Base-by-base conservation (phyloP, 2,329 filamentous ascomycete genomes). In the Ophiostoma novo-ulmi region DNA sequence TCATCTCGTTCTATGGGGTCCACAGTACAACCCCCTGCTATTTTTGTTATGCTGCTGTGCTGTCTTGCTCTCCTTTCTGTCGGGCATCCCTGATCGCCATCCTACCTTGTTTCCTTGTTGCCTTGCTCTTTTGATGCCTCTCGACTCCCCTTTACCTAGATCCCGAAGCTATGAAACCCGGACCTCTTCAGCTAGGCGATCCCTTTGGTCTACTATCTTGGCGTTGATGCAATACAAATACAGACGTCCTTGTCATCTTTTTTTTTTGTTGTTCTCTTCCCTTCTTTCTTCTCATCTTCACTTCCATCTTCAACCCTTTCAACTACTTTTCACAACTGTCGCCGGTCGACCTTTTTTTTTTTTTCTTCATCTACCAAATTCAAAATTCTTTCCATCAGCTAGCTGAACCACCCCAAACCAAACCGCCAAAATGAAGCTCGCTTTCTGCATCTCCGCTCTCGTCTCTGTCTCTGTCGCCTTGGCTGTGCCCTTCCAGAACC, bases 391-490 rank as follows among this genome's bases (percentile, higher is more conserved):
- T 39, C 55, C 13, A 63, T 63, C 58, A 63, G 58, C 58, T 63
- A 63, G 58, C 58, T 63, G 58, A 63, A 22, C 68, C 71, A 74
- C 22, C 1, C 20, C 31, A 14, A 14, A 13, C 41, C 38, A 76
- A 76, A 73, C 66, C 71, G 77, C 79, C 82, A 86, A 81, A 72
- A 87, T 87, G 85, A 82, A 85, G 81, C 83, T 83, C 81, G 81
- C 82, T 72, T 73, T 82, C 73, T 79, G 81, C 75, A 71, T 86
- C 73, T 78, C 84, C 75, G 79, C 83, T 73, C 77, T 87, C 73
- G 79, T 80, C 77, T 78, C 82, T 70, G 79, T 81, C 75, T 78
- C 82, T 70, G 78, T 81, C 75, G 83, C 80, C 75, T 77, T 83
- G 75, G 84, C 83, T 71, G 79, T 58, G 31, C 44, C 67, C 5